Evolutionary conservation across 2,329 filamentous ascomycete genomes (phyloP), one percentile per base, ranked within the genome.

Genomic region (Parastagonospora nodorum): DNA sequence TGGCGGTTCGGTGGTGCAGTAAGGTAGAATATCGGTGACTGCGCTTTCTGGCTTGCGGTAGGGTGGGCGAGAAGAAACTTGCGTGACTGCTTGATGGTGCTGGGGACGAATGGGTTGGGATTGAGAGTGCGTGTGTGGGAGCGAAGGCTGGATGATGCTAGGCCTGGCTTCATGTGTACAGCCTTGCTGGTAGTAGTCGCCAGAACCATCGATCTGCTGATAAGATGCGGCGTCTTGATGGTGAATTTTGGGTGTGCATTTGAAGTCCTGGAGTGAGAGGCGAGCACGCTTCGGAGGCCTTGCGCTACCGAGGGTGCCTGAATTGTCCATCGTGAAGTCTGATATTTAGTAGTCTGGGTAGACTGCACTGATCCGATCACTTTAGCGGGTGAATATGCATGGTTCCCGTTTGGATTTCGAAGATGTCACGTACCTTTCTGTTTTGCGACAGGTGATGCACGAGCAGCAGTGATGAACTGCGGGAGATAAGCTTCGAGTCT

Each of bases 21-120:
- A 66, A 0, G 69, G 69, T 1, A 74, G 50, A 2, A 74, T 56
- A 10, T 64, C 57, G 4, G 35, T 50, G 31, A 59, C 63, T 15
- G 48, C 59, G 12, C 48, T 62, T 28, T 19, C 35, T 8, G 42
- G 14, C 8, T 19, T 5, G 16, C 24, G 35, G 8, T 27, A 5
- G 24, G 43, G 46, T 11, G 41, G 40, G 10, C 33, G 48, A n/a
- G 46, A 30, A 7, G 42, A 6, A 11, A 15, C 19, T 38, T n/a
- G 19, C 8, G 14, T 8, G 4, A 8, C 8, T 11, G 9, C 10
- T 38, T 30, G n/a, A 3, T n/a, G 15, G 6, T 43, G 39, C 33
- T 33, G 27, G 29, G n/a, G 40, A 4, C n/a, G 27, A 14, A 42
- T 7, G 38, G 24, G 14, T 15, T 35, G 16, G 8, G 43, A 19